Conservation (phyloP, 371 early-diverging fungal species). For the Basidiobolus meristosporus region DNA sequence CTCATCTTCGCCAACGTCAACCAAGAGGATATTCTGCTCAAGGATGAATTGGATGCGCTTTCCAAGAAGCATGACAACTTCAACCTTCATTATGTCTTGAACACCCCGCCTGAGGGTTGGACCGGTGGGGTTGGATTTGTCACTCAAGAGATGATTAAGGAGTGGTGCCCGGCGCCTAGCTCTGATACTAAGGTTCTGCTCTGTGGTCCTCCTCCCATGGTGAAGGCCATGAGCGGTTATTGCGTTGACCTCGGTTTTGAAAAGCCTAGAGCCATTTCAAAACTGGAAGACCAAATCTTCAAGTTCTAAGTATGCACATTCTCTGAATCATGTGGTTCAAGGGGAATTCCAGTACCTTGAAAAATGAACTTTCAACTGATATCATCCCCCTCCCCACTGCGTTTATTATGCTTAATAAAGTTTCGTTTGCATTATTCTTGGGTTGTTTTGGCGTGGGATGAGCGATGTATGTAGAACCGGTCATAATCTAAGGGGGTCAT, state of each 20-base stretch:
- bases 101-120: conserved; percentile 62
- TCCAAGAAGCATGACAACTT: conserved; percentile 60
- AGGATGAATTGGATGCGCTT: conserved; percentile 62
- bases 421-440: too few relatives aligned
- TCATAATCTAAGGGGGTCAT: too few relatives aligned
- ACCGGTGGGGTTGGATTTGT: conserved; percentile 76
- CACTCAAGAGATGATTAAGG: conserved; percentile 55
- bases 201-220: conserved; percentile 93
- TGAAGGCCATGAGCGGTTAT: conserved; percentile 62
- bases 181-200: conserved; percentile 67
- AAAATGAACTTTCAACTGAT: too few relatives aligned
- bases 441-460: too few relatives aligned
- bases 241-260: conserved; percentile 50
- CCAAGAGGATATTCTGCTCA: conserved; percentile 75
- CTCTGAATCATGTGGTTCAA: too few relatives aligned
- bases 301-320: conserved; percentile 49
- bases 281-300: conserved; percentile 73
- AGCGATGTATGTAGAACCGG: too few relatives aligned
- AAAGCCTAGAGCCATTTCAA: conserved; percentile 61
- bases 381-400: too few relatives aligned
- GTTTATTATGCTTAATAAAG: too few relatives aligned
- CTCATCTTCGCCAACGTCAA: conserved; percentile 84
- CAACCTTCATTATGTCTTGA: conserved; percentile 67
- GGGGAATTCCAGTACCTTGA: too few relatives aligned
- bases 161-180: conserved; percentile 56